Conservation (phyloP, 176 grass and related monocot genomes). For the Juncus inflexus region DNA sequence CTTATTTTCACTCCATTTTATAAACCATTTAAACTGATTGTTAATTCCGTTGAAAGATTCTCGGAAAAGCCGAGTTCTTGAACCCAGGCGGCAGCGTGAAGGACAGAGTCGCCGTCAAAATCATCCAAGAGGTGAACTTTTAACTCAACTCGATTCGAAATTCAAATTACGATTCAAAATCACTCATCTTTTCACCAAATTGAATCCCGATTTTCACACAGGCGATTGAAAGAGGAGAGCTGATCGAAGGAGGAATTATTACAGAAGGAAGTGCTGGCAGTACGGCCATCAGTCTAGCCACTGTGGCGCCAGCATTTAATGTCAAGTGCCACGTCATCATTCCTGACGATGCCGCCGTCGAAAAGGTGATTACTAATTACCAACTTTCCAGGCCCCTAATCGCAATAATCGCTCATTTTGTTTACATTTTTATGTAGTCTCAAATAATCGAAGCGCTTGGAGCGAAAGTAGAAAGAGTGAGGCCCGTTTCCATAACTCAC, state of each 20-base stretch:
- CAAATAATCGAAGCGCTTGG: slow-evolving; percentile 93
- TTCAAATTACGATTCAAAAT: neutral
- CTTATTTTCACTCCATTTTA: neutral
- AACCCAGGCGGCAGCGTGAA: slow-evolving; percentile 94
- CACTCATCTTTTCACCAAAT: slow-evolving; percentile 20
- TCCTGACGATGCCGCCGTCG: slow-evolving; percentile 88
- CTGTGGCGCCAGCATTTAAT: slow-evolving; percentile 78
- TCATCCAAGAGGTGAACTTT: slow-evolving; percentile 74
- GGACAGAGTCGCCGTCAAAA: slow-evolving; percentile 85
- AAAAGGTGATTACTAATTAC: slow-evolving; percentile 51
- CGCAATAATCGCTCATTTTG: neutral
- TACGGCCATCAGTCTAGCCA: slow-evolving; percentile 95
- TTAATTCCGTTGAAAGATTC: slow-evolving; percentile 52
- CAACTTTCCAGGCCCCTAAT: neutral
- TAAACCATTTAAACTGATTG: neutral
- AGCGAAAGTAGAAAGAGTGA: slow-evolving; percentile 83
- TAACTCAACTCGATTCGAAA: neutral
- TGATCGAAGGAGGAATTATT: slow-evolving; percentile 62
- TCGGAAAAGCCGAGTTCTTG: slow-evolving; percentile 97
- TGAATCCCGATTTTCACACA: slow-evolving; percentile 19
- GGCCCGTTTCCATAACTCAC: slow-evolving; percentile 90
- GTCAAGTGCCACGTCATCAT: slow-evolving; percentile 89
- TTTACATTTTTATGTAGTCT: slow-evolving; percentile 37
- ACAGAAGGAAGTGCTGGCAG: slow-evolving; percentile 94
- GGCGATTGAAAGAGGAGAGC: slow-evolving; percentile 71